These are phyloP conservation scores for Zygosaccharomyces bisporus DNA, from an alignment of 805 yeast species.

Conservation along the genomic window DNA sequence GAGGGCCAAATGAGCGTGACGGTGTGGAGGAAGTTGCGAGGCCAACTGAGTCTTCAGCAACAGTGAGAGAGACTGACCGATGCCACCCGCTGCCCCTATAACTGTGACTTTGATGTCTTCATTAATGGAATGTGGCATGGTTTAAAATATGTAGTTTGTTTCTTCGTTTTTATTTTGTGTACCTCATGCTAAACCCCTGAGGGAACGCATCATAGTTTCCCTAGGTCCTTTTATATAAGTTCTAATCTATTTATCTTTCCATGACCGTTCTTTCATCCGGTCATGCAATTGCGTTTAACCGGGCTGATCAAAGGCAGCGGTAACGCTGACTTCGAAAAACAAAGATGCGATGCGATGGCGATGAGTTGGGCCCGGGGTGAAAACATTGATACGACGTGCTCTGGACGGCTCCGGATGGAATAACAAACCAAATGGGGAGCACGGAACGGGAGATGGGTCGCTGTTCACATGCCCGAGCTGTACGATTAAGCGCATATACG, in stretches of 20 bases:
- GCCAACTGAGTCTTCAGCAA: constrained; percentile 55
- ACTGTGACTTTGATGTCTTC: constrained; percentile 63
- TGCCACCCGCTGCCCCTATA: constrained; percentile 91
- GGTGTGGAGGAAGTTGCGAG: constrained; percentile 38
- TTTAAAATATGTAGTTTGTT: neutral
- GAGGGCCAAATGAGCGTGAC: constrained; percentile 52
- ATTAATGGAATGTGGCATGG: constrained; percentile 25
- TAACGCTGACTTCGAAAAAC: constrained; percentile 2
- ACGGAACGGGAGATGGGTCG: neutral
- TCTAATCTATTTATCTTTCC: neutral
- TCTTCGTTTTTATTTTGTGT: neutral
- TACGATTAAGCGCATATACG: neutral
- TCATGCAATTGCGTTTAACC: constrained; percentile 8
- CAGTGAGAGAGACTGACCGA: constrained; percentile 88
- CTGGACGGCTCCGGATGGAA: neutral
- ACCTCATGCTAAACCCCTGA: no score
- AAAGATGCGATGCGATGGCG: neutral
- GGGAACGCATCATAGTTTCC: neutral
- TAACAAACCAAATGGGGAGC: neutral
- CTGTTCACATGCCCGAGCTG: neutral
- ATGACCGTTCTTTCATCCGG: constrained; percentile 3
- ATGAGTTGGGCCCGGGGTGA: constrained; percentile 3
- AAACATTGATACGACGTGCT: neutral
- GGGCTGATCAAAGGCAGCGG: constrained; percentile 4
- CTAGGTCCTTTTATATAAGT: constrained; percentile 1